Evolutionary conservation across 176 grass and related monocot genomes (phyloP).

Genomic region (Saccharum officinarum): DNA sequence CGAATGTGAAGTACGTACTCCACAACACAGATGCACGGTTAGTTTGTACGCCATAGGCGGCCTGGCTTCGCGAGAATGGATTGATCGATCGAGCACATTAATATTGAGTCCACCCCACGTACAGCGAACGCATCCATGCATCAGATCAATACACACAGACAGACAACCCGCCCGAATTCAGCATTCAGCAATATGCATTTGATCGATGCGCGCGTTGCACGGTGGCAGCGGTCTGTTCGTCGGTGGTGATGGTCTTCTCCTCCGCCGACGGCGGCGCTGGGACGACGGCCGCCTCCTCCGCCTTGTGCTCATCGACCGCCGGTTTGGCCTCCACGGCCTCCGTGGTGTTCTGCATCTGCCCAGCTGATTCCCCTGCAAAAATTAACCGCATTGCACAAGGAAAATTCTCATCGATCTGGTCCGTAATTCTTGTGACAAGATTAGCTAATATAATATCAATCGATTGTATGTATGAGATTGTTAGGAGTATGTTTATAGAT

Average conservation of each 20-base stretch:
- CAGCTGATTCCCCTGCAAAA: conserved; percentile 37
- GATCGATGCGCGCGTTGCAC: neutral
- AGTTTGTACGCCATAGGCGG: neutral
- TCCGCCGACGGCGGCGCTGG: neutral
- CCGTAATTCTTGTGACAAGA: neutral
- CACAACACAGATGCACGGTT: neutral
- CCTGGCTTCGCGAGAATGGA: neutral
- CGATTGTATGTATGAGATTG: neutral
- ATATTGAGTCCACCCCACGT: neutral
- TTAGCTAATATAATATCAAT: too few relatives aligned
- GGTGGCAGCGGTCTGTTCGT: neutral
- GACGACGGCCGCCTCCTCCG: neutral
- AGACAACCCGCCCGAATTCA: neutral
- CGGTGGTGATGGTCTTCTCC: neutral
- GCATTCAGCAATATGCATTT: neutral
- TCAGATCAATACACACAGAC: neutral
- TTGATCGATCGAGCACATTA: neutral
- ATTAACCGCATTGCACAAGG: neutral
- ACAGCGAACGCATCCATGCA: neutral
- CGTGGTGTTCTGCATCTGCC: conserved; percentile 35
- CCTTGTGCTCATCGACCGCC: conserved; percentile 19
- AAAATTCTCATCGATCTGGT: neutral
- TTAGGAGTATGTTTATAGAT: too few relatives aligned
- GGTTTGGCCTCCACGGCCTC: conserved; percentile 37
- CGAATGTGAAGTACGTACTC: too few relatives aligned